phyloP scores from a whole-genome alignment of 2,329 filamentous ascomycete species.

The Hymenoscyphus infarciens region DNA sequence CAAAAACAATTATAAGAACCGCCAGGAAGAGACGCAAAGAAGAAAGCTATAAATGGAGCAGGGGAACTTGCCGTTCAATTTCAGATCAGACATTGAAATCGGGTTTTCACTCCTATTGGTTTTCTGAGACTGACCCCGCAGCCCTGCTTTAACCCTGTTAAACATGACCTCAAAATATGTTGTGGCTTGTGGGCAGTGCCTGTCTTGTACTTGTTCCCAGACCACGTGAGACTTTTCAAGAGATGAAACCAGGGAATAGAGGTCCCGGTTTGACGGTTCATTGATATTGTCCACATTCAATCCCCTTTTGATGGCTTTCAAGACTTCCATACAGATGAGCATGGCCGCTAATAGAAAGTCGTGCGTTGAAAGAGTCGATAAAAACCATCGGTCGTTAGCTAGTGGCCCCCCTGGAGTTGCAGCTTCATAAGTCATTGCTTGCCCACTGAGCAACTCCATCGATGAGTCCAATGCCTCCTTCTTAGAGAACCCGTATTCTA shows the following conservation, averaged over 20 bases:
- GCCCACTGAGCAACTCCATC: constrained; percentile 45
- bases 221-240: constrained; percentile 23
- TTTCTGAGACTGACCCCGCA: constrained; percentile 4
- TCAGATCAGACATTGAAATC: background rate
- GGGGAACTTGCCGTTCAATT: background rate
- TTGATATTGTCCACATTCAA: constrained; percentile 9
- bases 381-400: constrained; percentile 51
- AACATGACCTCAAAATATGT: constrained; percentile 23
- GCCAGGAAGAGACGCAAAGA: background rate
- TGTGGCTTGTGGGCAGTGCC: constrained; percentile 13
- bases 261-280: background rate
- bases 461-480: constrained; percentile 49
- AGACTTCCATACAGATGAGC: constrained; percentile 49
- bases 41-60: background rate
- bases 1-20: background rate
- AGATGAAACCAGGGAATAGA: constrained; percentile 14
- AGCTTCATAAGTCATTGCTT: constrained; percentile 46
- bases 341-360: constrained; percentile 61
- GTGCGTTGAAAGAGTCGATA: constrained; percentile 54
- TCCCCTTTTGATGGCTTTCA: constrained; percentile 15
- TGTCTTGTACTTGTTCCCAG: background rate
- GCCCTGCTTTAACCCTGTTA: constrained; percentile 19
- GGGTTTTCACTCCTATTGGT: background rate
- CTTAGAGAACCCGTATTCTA: constrained; percentile 51
- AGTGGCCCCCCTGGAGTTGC: constrained; percentile 50